Conservation (phyloP, 2,329 filamentous ascomycete species). For the Penicillium sp. region DNA sequence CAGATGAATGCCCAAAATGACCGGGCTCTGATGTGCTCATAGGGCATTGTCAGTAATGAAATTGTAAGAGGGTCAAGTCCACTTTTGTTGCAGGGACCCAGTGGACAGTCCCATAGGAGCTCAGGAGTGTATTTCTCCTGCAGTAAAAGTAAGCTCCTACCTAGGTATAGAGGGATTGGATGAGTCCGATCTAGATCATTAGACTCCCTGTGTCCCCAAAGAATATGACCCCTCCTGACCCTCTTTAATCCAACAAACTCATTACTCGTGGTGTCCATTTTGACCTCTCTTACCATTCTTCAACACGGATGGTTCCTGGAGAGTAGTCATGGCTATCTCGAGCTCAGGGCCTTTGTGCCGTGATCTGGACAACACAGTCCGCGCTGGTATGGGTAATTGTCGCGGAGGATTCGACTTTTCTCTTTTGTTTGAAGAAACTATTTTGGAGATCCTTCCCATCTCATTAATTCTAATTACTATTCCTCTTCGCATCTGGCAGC, state of each 20-base stretch:
- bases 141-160: conserved; percentile 19
- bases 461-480: conserved; percentile 33
- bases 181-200: conserved; percentile 20
- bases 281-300: conserved; percentile 12
- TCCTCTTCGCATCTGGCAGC: conserved; percentile 34
- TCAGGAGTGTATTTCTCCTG: conserved; percentile 17
- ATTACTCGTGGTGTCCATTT: conserved; percentile 10
- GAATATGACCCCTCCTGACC: conserved; percentile 7
- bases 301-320: conserved; percentile 17
- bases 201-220: conserved; percentile 9
- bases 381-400: conserved; percentile 32
- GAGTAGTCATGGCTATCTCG: conserved; percentile 25
- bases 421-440: conserved; percentile 44
- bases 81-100: conserved; percentile 21
- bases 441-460: conserved; percentile 37
- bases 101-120: conserved; percentile 11
- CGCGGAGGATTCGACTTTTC: conserved; percentile 44
- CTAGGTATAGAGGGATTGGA: conserved; percentile 21
- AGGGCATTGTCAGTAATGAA: conserved; percentile 9
- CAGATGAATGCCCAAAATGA: not conserved
- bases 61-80: conserved; percentile 16
- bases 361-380: conserved; percentile 34
- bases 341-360: conserved; percentile 27
- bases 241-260: conserved; percentile 5
- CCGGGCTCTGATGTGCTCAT: conserved; percentile 5